phyloP scores from a whole-genome alignment of 1,284 basidiomycete genomes.

The Pyrrhoderma lamaoense region DNA sequence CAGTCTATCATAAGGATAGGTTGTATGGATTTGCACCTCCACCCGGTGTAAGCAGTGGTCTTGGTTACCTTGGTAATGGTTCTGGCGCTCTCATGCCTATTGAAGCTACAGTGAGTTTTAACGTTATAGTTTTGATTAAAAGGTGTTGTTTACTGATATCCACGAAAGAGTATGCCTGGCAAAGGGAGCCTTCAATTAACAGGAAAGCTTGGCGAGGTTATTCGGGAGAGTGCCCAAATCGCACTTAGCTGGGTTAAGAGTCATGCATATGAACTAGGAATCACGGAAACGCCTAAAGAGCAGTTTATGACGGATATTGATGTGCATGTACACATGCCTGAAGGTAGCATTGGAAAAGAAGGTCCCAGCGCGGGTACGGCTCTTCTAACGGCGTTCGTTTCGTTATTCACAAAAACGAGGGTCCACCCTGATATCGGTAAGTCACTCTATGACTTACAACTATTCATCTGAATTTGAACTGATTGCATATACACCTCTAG shows the following conservation, averaged over 20 bases:
- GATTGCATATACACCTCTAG: slow-evolving; percentile 32
- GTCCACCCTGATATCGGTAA: slow-evolving; percentile 82
- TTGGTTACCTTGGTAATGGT: slow-evolving; percentile 95
- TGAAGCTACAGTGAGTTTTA: slow-evolving; percentile 72
- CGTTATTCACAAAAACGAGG: slow-evolving; percentile 77
- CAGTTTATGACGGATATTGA: slow-evolving; percentile 81
- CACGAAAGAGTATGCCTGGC: slow-evolving; percentile 77
- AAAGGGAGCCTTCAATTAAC: slow-evolving; percentile 88
- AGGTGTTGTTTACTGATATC: slow-evolving; percentile 11
- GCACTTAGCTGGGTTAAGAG: slow-evolving; percentile 90
- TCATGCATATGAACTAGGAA: slow-evolving; percentile 83
- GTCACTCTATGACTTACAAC: slow-evolving; percentile 24
- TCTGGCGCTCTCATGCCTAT: slow-evolving; percentile 96
- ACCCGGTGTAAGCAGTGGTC: slow-evolving; percentile 87
- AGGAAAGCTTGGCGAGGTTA: slow-evolving; percentile 97
- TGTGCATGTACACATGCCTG: slow-evolving; percentile 93
- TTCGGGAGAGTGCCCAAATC: slow-evolving; percentile 93
- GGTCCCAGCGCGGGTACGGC: slow-evolving; percentile 96
- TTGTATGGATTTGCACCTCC: slow-evolving; percentile 82
- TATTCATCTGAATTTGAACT: slow-evolving; percentile 7
- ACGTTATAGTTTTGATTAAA: not conserved
- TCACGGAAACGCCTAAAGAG: slow-evolving; percentile 65
- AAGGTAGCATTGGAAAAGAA: slow-evolving; percentile 96
- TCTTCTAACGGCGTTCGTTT: slow-evolving; percentile 85
- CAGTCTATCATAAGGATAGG: slow-evolving; percentile 92